Conservation (phyloP, 2,329 filamentous ascomycete species). For the Sclerotinia glacialis region DNA sequence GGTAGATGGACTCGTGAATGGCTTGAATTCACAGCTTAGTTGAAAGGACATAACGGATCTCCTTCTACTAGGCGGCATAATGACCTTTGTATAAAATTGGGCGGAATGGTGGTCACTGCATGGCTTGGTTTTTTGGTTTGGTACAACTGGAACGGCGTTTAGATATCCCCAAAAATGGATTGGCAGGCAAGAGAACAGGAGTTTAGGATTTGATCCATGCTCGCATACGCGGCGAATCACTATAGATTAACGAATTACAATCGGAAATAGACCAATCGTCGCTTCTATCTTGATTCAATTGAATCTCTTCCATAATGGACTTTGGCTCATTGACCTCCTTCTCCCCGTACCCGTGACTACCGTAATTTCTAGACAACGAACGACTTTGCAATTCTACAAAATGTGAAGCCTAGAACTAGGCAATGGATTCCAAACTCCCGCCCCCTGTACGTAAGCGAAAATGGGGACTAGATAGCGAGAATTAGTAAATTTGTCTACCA, state of each 20-base stretch:
- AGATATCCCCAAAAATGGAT: slow-evolving; percentile 18
- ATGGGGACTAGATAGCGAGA: background rate
- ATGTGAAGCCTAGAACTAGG: background rate
- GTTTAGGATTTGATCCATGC: slow-evolving; percentile 1
- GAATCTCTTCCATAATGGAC: background rate
- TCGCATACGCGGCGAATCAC: background rate
- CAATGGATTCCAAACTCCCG: background rate
- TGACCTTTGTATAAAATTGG: background rate
- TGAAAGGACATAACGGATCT: slow-evolving; percentile 2
- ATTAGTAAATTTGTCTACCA: too few relatives aligned
- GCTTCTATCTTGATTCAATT: background rate
- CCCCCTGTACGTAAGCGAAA: background rate
- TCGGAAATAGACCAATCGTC: background rate
- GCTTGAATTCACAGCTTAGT: background rate
- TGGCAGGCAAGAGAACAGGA: background rate
- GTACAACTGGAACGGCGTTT: slow-evolving; percentile 13
- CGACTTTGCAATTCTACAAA: too few relatives aligned
- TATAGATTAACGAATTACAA: background rate
- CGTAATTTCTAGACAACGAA: background rate
- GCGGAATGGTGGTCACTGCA: slow-evolving; percentile 2
- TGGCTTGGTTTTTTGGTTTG: slow-evolving; percentile 2
- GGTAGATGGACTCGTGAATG: background rate
- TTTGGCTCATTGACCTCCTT: background rate
- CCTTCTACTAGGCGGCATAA: background rate
- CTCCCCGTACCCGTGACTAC: background rate